Base-by-base conservation (phyloP, 2,329 filamentous ascomycete species). In the Penicillium sp. region DNA sequence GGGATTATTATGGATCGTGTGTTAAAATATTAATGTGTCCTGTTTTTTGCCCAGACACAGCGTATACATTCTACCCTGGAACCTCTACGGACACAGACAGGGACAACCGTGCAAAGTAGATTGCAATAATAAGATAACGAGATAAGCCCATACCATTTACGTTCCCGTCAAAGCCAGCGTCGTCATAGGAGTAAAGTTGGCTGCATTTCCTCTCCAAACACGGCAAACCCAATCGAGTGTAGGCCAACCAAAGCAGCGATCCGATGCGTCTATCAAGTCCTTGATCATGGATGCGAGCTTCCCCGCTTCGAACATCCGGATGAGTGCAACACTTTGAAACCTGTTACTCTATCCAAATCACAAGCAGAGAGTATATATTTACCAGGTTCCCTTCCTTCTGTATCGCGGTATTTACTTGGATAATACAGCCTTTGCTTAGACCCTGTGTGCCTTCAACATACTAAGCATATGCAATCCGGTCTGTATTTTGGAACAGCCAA, bases 181-280 rank as follows among this genome's bases (percentile, higher is more conserved):
- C 47, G 41, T 49, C 47, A 49, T 49, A 49, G 39, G n/a, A 21
- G 15, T 9, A 6, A n/a, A 8, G 13, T 33, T 42, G 45, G 55
- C 51, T 51, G 61, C 60, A 58, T 61, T 57, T 53, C 45, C 54
- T 62, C 60, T 33, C 66, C 65, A 47, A 65, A 65, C 55, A 44
- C 23, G 56, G 63, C 55, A 64, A 66, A 56, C 53, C 6, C 44
- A 61, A 42, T 63, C 59, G 33, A 52, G 33, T 12, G 18, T 36
- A 15, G 44, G 28, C 44, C 42, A 50, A 58, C 48, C 28, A 56
- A 56, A 57, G 47, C 39, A 53, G 57, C 33, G 47, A 63, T 53
- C 21, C 28, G 45, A 56, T 47, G 51, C 54, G 48, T 42, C 28
- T 45, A 42, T 43, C 21, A 18, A 36, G 39, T 39, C 33, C 47